phyloP scores from a whole-genome alignment of 306 rosid species.

The Trichosanthes cucumerina region DNA sequence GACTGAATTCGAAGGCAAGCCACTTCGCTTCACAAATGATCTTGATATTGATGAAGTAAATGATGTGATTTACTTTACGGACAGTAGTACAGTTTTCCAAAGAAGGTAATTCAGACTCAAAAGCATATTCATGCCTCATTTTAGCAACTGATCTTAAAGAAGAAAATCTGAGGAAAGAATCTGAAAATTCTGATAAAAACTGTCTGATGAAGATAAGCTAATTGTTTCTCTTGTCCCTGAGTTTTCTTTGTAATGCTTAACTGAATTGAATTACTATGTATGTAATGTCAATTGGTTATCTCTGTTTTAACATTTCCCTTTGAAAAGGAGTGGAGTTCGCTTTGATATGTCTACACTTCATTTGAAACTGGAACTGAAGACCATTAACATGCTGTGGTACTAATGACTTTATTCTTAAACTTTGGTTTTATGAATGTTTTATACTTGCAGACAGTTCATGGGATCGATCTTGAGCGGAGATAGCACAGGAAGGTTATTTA shows the following conservation, averaged over 20 bases:
- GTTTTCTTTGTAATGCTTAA: not conserved
- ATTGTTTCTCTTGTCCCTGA: not conserved
- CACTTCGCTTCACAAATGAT: conserved; percentile 69
- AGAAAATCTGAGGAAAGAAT: not conserved
- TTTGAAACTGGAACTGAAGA: not conserved
- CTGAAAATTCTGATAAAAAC: not conserved
- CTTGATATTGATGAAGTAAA: conserved; percentile 63
- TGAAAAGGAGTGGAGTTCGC: not conserved
- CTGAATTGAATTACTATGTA: not conserved
- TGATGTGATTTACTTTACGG: conserved; percentile 68
- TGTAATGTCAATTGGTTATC: not conserved
- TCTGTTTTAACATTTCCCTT: not conserved
- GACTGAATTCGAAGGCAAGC: conserved; percentile 60
- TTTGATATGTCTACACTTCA: not conserved
- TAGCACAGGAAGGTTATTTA: conserved; percentile 62
- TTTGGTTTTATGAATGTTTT: not conserved
- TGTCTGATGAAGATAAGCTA: not conserved
- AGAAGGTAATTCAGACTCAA: conserved; percentile 53
- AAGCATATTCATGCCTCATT: not conserved
- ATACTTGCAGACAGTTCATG: conserved; percentile 66
- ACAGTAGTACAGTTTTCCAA: conserved; percentile 48
- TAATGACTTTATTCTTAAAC: not conserved
- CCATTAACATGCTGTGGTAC: not conserved
- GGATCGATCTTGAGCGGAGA: conserved; percentile 48
- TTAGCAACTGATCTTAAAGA: conserved; percentile 1